phyloP scores from a whole-genome alignment of 2,329 filamentous ascomycete genomes.

The Aureobasidium pullulans region DNA sequence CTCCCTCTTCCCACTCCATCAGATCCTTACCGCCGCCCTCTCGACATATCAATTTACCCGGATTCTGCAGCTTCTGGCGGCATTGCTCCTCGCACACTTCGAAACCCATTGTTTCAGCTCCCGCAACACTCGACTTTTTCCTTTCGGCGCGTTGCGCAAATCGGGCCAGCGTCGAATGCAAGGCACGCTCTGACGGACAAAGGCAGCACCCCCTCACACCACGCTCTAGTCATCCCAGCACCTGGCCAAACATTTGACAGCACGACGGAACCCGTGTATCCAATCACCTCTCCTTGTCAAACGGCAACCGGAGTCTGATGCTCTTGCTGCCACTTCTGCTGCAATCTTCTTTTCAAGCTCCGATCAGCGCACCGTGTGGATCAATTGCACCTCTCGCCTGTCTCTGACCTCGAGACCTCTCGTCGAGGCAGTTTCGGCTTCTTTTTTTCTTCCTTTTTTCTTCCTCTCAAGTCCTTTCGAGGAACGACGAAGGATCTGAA shows the following conservation, averaged over 20 bases:
- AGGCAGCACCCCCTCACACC: slow-evolving; percentile 15
- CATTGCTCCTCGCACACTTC: not conserved
- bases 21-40: not conserved
- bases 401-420: slow-evolving; percentile 4
- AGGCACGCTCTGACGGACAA: slow-evolving; percentile 17
- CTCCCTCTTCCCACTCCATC: not conserved
- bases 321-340: slow-evolving; percentile 11
- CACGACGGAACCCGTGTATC: slow-evolving; percentile 4
- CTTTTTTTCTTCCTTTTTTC: not conserved
- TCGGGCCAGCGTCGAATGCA: slow-evolving; percentile 16
- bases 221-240: slow-evolving; percentile 14
- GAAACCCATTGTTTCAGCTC: slow-evolving; percentile 9
- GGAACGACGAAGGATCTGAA: not conserved
- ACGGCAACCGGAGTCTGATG: slow-evolving; percentile 7
- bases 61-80: not conserved
- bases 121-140: slow-evolving; percentile 4
- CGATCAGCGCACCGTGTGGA: slow-evolving; percentile 1
- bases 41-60: not conserved
- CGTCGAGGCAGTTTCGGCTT: not conserved
- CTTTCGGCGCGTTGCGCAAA: slow-evolving; percentile 12
- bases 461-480: not conserved
- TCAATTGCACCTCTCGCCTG: slow-evolving; percentile 6
- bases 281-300: slow-evolving; percentile 12
- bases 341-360: slow-evolving; percentile 12
- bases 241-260: slow-evolving; percentile 14